Conservation (phyloP, 257 asterid genomes). For the Solanum appendiculatum region DNA sequence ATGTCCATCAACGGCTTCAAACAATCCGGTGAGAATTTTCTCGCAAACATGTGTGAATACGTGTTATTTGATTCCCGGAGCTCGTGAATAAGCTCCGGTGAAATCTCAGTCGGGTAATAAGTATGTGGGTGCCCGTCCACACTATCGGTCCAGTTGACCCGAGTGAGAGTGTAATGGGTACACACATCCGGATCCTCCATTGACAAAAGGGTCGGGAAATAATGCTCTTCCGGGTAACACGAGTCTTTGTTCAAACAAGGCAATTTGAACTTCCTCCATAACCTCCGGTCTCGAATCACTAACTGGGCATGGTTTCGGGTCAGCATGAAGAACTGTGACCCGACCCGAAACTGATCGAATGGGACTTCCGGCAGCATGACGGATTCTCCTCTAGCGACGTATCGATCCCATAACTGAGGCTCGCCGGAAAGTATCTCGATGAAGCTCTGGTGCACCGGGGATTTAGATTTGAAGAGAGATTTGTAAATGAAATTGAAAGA, state of each 20-base stretch:
- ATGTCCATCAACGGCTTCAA: constrained; percentile 50
- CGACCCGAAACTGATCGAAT: constrained; percentile 43
- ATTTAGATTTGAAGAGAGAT: constrained; percentile 20
- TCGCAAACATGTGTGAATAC: constrained; percentile 45
- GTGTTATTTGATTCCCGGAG: constrained; percentile 43
- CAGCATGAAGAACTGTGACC: constrained; percentile 63
- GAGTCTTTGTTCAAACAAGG: constrained; percentile 43
- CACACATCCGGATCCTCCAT: constrained; percentile 66
- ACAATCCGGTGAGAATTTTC: constrained; percentile 74
- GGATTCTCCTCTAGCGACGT: constrained; percentile 44
- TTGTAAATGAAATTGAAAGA: constrained; percentile 41
- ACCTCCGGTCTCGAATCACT: constrained; percentile 35
- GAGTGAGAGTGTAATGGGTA: constrained; percentile 46
- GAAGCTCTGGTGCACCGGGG: constrained; percentile 36
- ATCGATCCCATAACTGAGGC: constrained; percentile 44
- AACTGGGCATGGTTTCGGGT: constrained; percentile 40
- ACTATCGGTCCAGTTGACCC: constrained; percentile 67
- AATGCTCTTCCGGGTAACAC: constrained; percentile 80
- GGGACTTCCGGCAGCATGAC: constrained; percentile 63
- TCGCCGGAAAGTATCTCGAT: constrained; percentile 50
- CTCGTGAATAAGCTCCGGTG: constrained; percentile 32
- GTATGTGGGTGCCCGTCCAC: constrained; percentile 67
- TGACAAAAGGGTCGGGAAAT: constrained; percentile 62
- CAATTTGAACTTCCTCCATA: constrained; percentile 61
- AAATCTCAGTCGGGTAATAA: constrained; percentile 37